Percentiles rank a stretch among this genome's conserved stretches.
These are phyloP conservation scores for Solanum corneliomulleri DNA, from an alignment of 257 asterid species.

Conservation along the genomic window DNA sequence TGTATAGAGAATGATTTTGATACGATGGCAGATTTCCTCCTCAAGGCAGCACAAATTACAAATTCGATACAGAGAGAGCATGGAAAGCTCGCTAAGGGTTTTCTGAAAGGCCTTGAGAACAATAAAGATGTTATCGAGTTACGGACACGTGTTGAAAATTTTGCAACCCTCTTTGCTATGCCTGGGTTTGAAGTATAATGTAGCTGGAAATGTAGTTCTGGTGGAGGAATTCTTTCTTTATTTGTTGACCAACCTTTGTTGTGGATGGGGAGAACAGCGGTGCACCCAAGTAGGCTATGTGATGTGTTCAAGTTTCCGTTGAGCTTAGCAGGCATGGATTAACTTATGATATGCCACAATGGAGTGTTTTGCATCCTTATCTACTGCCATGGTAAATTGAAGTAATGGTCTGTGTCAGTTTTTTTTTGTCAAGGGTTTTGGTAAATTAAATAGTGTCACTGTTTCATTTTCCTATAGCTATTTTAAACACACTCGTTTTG, in stretches of 20 bases:
- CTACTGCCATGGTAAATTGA: neutral
- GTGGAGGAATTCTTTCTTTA: neutral
- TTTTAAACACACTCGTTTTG: neutral
- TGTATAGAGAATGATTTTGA: conserved; percentile 76
- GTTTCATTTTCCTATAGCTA: neutral
- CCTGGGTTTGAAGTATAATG: conserved; percentile 68
- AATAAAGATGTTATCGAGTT: conserved; percentile 73
- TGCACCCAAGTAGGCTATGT: neutral
- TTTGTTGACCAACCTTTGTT: neutral
- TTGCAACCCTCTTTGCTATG: conserved; percentile 79
- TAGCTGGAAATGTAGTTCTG: neutral
- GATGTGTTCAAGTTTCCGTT: neutral
- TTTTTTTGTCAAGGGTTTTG: neutral
- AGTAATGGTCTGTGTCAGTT: neutral
- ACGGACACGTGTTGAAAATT: conserved; percentile 60
- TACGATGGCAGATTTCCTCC: conserved; percentile 60
- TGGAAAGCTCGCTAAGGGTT: conserved; percentile 52
- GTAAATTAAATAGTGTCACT: neutral
- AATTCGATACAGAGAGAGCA: conserved; percentile 60
- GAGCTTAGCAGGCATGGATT: neutral
- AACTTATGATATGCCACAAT: neutral
- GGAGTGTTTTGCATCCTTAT: neutral
- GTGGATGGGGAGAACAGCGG: neutral
- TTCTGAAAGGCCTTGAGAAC: conserved; percentile 62
- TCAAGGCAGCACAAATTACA: conserved; percentile 59